Conservation (phyloP, 2,329 filamentous ascomycete species). For the Penicillium sp. region DNA sequence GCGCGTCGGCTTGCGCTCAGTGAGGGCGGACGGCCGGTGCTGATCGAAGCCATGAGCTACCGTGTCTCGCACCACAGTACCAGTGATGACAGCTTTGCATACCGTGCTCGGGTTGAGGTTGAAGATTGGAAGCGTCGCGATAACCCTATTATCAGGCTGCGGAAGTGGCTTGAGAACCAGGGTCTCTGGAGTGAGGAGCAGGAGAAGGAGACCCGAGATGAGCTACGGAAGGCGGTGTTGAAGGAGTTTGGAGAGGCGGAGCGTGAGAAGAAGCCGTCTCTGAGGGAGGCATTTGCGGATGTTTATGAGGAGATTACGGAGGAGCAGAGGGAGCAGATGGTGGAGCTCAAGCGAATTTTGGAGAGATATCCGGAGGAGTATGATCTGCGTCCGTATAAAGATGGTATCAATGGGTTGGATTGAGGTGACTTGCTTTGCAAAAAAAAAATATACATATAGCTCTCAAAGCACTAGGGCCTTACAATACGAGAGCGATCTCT, state of each 20-base stretch:
- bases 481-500: neutral
- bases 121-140: slow-evolving; percentile 91
- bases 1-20: slow-evolving; percentile 76
- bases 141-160: slow-evolving; percentile 78
- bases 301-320: slow-evolving; percentile 86
- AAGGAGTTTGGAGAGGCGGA: slow-evolving; percentile 75
- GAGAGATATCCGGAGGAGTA: slow-evolving; percentile 91
- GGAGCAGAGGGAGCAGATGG: slow-evolving; percentile 73
- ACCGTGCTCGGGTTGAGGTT: slow-evolving; percentile 88
- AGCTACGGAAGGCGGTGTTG: slow-evolving; percentile 71
- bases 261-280: slow-evolving; percentile 55
- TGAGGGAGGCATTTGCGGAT: slow-evolving; percentile 69
- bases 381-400: slow-evolving; percentile 74
- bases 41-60: slow-evolving; percentile 97
- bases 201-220: slow-evolving; percentile 69
- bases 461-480: neutral
- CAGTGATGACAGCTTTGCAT: slow-evolving; percentile 94
- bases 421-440: slow-evolving; percentile 60
- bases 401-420: slow-evolving; percentile 64
- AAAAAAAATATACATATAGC: slow-evolving; percentile 49
- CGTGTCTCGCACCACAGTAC: slow-evolving; percentile 98
- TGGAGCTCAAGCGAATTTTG: slow-evolving; percentile 71
- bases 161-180: slow-evolving; percentile 86
- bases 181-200: slow-evolving; percentile 80
- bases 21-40: slow-evolving; percentile 75